Evolutionary conservation across 140 eudicot genomes (phyloP), one percentile per base, ranked within the genome.

Genomic region (Ambrosia hybrid): DNA sequence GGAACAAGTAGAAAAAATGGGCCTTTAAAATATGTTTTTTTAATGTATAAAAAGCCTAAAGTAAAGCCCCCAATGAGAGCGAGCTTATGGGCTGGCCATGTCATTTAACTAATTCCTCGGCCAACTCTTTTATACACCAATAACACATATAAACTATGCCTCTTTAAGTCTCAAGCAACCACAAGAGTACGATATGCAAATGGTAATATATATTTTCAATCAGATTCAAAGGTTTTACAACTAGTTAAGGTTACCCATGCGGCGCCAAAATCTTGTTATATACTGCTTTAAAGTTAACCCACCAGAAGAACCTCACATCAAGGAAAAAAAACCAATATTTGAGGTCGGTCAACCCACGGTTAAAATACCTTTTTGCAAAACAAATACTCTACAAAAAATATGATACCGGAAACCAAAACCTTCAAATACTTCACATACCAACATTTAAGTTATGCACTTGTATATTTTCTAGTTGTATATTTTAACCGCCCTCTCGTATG

Each of bases 401-500:
- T 16, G 49, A 17, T 55, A 38, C 69, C 51, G 3, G 14, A 46
- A 69, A 56, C 73, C 26, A 75, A 67, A 75, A 75, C 49, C 73
- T 30, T 57, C 70, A 78, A 73, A 73, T 68, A 70, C 76, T 80
- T 74, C 71, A 73, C 76, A 68, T 58, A 37, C 52, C 69, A 64
- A 64, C 69, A 38, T 39, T 41, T 39, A n/a, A n/a, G 21, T 43
- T 66, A 38, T 66, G 56, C 46, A 37, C 33, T 21, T 30, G 53
- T 38, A 37, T 67, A 65, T 21, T 15, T 59, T 77, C 79, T 80
- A 86, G 69, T 89, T 86, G 79, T 87, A 86, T 80, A 89, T 86
- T 82, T 86, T 86, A 56, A 89, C 93, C 60, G 96, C 78, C 88
- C 85, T 89, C 93, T 89, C 96, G 46, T 48, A 89, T 34, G 90